Base-by-base conservation (phyloP, 164 flowering plant genomes). In the Saururus chinensis region DNA sequence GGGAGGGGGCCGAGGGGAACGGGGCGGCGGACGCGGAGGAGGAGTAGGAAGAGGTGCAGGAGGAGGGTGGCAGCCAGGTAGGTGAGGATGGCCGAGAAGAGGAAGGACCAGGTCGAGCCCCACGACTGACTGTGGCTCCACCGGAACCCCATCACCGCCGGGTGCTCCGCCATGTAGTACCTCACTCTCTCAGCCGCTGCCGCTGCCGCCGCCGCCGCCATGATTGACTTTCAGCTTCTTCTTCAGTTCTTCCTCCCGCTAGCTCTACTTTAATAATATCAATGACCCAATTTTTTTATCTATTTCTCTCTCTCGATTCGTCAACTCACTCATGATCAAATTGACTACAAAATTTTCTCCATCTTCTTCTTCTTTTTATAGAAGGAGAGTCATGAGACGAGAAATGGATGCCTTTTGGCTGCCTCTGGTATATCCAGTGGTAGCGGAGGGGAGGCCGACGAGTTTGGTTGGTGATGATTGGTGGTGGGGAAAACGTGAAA, bases 21-120 rank as follows among this genome's bases (percentile, higher is more conserved):
- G 40, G 84, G 75, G 0, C 71, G 59, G 14, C 74, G 74, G 41
- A 69, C 68, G 64, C 71, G 71, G 67, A 74, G 61, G 63, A 72
- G 55, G 30, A 60, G 6, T 48, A 69, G 68, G 40, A 73, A 6
- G 64, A 79, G 60, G 75, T 72, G 83, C 74, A 81, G 82, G 57
- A 66, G 62, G 67, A 72, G 23, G 22, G 81, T 71, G 62, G 68
- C 57, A 35, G 66, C 23, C 60, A 82, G 30, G 80, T 90, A 86
- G 57, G 62, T 9, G 49, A 77, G 22, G 60, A 90, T 77, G 53
- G 92, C 75, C 57, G 78, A 40, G 73, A 86, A 58, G 61, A 88
- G 89, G 68, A 90, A 90, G 1, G 74, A 76, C 97, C 97, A 90
- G 4, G 97, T 86, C 59, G 97, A 80, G 62, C 82, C 86, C 78